Evolutionary conservation across 352 stramenopile genomes (phyloP), one percentile per base, ranked within the genome.

Genomic region (Globisporangium parvum): DNA sequence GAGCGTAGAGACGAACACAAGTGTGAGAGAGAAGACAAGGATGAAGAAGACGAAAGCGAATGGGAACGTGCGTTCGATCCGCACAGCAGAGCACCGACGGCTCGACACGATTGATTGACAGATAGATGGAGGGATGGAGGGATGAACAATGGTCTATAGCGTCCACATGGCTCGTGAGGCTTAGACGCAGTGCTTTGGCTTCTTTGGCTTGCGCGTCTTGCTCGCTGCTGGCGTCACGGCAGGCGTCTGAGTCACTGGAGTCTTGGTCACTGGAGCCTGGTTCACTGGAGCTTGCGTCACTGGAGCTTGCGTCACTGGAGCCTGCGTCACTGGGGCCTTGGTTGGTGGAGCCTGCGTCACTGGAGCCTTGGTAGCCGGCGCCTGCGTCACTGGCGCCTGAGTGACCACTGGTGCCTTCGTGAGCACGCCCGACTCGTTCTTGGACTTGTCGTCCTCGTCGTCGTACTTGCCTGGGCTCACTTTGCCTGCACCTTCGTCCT

Each of bases 171-270:
- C 39, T 5, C 6, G n/a, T 37, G 18, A 31, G 14, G 26, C 37
- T 64, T 67, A 70, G 39, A 66, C 63, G 47, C 64, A 71, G 44
- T 62, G 47, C 51, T 56, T 67, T 42, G 54, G 33, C 17, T 47
- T 65, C 17, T 47, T 65, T 49, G 63, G 63, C 57, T 63, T 60
- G 9, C 33, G 24, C 8, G 52, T 52, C 49, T 49, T 53, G 41
- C 42, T 37, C 44, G 58, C 33, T 42, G 44, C 53, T 18, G 53
- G 55, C 12, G 45, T 35, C 42, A 26, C 42, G n/a, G 12, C 47
- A 35, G 47, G 31, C 21, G 26, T 26, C 49, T 26, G 49, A 3
- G 31, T 9, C 5, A 39, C 24, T 8, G 41, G 41, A n/a, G 41
- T 10, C 41, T 47, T 23, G 17, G 41, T 47, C 31, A 12, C 31